These are phyloP conservation scores for Malbranchea zuffiana DNA, from an alignment of 2,329 filamentous ascomycete genomes.

Conservation along the genomic window DNA sequence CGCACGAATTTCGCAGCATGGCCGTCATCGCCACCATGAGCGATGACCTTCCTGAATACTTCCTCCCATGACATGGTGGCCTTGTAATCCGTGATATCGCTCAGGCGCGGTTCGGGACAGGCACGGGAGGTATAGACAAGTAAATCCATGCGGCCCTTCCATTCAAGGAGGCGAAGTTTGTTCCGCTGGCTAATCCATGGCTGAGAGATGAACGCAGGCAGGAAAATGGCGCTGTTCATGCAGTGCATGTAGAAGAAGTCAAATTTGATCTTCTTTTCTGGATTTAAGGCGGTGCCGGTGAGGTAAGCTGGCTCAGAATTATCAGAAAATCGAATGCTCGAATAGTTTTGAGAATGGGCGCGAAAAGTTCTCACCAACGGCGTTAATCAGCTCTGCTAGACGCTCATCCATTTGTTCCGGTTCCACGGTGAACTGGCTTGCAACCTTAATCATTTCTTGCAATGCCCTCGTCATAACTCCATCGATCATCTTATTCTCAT, in stretches of 20 bases:
- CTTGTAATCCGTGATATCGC: slow-evolving; percentile 51
- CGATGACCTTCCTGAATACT: slow-evolving; percentile 38
- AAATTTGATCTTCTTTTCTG: slow-evolving; percentile 56
- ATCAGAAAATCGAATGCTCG: background rate
- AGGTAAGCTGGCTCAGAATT: slow-evolving; percentile 37
- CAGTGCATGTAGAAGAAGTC: slow-evolving; percentile 80
- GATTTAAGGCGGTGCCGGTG: slow-evolving; percentile 52
- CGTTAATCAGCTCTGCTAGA: slow-evolving; percentile 60
- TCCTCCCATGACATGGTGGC: slow-evolving; percentile 40
- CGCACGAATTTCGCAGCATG: slow-evolving; percentile 68
- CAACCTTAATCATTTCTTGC: slow-evolving; percentile 52
- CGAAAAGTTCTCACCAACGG: slow-evolving; percentile 35
- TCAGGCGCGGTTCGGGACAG: slow-evolving; percentile 48
- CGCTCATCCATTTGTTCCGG: slow-evolving; percentile 48
- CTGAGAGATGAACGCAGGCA: slow-evolving; percentile 49
- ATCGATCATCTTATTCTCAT: slow-evolving; percentile 56
- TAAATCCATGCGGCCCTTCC: slow-evolving; percentile 68
- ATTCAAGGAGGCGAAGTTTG: slow-evolving; percentile 65
- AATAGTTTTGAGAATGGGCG: background rate
- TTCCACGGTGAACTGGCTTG: slow-evolving; percentile 47
- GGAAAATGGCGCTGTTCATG: slow-evolving; percentile 66
- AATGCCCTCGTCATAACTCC: slow-evolving; percentile 55
- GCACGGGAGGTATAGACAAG: slow-evolving; percentile 61
- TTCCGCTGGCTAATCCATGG: slow-evolving; percentile 49
- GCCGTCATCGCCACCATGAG: slow-evolving; percentile 56